phyloP scores from a whole-genome alignment of 495 filamentous ascomycete genomes.

The Hyaloscypha finlandica region DNA sequence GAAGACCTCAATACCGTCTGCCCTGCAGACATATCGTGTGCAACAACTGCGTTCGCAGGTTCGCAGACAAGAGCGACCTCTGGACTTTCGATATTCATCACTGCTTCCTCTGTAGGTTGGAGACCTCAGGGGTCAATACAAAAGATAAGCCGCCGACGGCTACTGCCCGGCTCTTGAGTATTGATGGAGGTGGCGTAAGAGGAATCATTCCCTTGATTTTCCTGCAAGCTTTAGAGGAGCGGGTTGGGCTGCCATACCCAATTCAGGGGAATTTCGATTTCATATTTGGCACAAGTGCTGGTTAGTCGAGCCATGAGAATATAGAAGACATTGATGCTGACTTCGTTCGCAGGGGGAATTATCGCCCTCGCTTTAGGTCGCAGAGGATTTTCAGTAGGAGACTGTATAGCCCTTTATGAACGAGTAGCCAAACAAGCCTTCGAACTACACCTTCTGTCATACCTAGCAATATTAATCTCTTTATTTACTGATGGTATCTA shows the following conservation, averaged over 20 bases:
- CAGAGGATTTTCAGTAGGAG: slow-evolving; percentile 29
- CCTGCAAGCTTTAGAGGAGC: slow-evolving; percentile 37
- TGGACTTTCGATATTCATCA: neutral
- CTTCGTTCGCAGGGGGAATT: slow-evolving; percentile 35
- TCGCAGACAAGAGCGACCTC: slow-evolving; percentile 12
- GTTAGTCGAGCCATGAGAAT: slow-evolving; percentile 28
- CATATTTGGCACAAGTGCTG: slow-evolving; percentile 38
- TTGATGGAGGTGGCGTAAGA: slow-evolving; percentile 40
- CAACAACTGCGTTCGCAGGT: slow-evolving; percentile 36
- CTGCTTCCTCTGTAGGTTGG: neutral
- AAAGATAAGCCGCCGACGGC: slow-evolving; percentile 39
- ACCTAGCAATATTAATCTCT: slow-evolving; percentile 32
- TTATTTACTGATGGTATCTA: slow-evolving; percentile 38
- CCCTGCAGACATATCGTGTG: slow-evolving; percentile 37
- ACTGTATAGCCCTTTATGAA: slow-evolving; percentile 35
- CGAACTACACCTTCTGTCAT: slow-evolving; percentile 23
- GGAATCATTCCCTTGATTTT: slow-evolving; percentile 41
- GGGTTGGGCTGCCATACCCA: slow-evolving; percentile 27
- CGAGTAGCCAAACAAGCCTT: slow-evolving; percentile 35
- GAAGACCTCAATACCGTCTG: slow-evolving; percentile 34
- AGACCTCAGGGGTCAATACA: slow-evolving; percentile 20
- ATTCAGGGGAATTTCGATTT: slow-evolving; percentile 40
- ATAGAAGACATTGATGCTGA: slow-evolving; percentile 13
- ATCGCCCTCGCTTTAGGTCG: slow-evolving; percentile 33
- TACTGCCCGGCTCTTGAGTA: slow-evolving; percentile 38